Conservation (phyloP, 306 rosid genomes). For the Glycine latifolia region DNA sequence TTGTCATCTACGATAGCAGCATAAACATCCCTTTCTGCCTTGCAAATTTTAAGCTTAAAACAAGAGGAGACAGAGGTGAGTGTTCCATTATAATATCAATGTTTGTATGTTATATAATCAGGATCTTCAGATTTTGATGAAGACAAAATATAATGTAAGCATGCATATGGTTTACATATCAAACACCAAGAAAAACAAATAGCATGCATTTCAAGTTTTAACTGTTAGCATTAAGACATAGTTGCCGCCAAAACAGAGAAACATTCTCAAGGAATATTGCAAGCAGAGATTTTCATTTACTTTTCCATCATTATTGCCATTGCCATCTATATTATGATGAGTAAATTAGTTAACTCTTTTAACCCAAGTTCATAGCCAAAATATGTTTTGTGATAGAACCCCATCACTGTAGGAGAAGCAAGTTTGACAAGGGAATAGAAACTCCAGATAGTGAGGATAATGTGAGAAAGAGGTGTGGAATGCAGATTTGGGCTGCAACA, state of each 20-base stretch:
- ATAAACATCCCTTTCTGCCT: conserved; percentile 93
- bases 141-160: conserved; percentile 28
- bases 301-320: background rate
- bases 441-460: background rate
- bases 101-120: background rate
- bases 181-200: background rate
- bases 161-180: conserved; percentile 10
- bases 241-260: conserved; percentile 1
- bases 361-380: background rate
- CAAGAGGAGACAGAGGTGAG: conserved; percentile 36
- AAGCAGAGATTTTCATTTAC: conserved; percentile 7
- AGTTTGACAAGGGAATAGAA: background rate
- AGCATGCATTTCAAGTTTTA: too few relatives aligned
- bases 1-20: conserved; percentile 77
- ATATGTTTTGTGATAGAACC: background rate
- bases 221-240: too few relatives aligned
- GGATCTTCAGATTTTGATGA: background rate
- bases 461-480: conserved; percentile 9
- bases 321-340: background rate
- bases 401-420: conserved; percentile 19
- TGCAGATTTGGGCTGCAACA: conserved; percentile 10
- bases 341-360: background rate
- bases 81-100: background rate
- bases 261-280: conserved; percentile 14
- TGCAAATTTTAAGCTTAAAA: conserved; percentile 68